Base-by-base conservation (phyloP, 257 asterid genomes). In the Fraxinus quadrangulata region DNA sequence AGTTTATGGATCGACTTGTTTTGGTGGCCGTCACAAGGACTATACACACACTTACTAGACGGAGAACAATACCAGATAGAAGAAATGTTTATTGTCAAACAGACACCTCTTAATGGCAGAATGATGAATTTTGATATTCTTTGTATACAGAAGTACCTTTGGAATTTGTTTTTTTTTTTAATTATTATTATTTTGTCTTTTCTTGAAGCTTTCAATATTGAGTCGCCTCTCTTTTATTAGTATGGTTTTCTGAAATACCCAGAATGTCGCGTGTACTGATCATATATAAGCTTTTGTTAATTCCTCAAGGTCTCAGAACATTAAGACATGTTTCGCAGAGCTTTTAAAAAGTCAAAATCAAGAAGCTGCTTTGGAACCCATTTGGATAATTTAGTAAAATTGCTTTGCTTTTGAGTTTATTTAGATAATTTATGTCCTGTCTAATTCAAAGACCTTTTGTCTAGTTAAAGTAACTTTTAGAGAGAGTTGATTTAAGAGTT, bases 101-200 rank as follows among this genome's bases (percentile, higher is more conserved):
- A 42, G 34, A 63, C 19, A 10, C 34, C 19, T 26, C 36, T 63
- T 12, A 63, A 31, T 12, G 7, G 34, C 17, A 24, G 36, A 26
- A 10, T 12, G 69, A 63, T 63, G 36, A 63, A 63, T 63, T n/a
- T 63, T 63, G 19, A 63, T 26, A 63, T 63, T 63, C 69, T 63
- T 63, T 63, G 69, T 63, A 63, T 63, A 63, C 69, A 23, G 67
- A 21, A n/a, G 13, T 21, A 39, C 16, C 51, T 42, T 42, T 11
- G 16, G 13, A 11, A 42, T 42, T 59, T 26, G 68, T 61, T 7
- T 23, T n/a, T 23, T 21, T 19, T 4, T 23, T 10, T n/a, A n/a
- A n/a, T n/a, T n/a, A n/a, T n/a, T n/a, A n/a, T 33, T 33, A 9
- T 61, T 24, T 2, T 61, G 2, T 6, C 2, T 26, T 9, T 13